Evolutionary conservation across 1,139 yeast genomes (phyloP).

Genomic region (Diutina mesorugosa): DNA sequence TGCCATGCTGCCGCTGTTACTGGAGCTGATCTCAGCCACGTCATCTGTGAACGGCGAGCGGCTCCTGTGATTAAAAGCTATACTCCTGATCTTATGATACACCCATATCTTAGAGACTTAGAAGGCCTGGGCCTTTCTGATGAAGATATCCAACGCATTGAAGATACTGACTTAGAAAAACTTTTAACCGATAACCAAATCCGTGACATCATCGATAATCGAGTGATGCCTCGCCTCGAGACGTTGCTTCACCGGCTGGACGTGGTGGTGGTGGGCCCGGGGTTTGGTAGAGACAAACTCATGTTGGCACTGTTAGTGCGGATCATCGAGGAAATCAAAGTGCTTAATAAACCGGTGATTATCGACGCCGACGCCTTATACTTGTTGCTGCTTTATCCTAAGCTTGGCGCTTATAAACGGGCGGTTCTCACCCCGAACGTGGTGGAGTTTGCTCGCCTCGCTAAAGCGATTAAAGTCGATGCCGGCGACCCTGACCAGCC

Average conservation of each 20-base stretch:
- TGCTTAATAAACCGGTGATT: constrained; percentile 46
- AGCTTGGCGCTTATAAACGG: constrained; percentile 33
- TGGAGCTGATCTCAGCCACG: constrained; percentile 85
- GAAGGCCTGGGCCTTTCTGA: constrained; percentile 7
- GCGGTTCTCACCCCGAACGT: constrained; percentile 85
- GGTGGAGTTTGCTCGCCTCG: constrained; percentile 65
- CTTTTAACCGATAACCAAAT: constrained; percentile 7
- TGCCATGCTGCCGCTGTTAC: constrained; percentile 73
- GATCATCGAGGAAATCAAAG: constrained; percentile 45
- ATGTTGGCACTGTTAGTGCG: constrained; percentile 50
- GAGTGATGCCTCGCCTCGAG: constrained; percentile 42
- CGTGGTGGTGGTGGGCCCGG: constrained; percentile 85
- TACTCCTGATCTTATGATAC: constrained; percentile 92
- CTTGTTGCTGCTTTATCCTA: constrained; percentile 44
- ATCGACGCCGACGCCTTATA: constrained; percentile 85
- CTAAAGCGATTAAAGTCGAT: constrained; percentile 32
- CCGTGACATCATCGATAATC: constrained; percentile 21
- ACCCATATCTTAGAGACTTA: constrained; percentile 57
- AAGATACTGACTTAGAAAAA: constrained; percentile 10
- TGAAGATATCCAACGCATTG: constrained; percentile 9
- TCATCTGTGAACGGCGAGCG: constrained; percentile 70
- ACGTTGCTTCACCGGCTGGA: constrained; percentile 55
- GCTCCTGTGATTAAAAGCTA: constrained; percentile 75
- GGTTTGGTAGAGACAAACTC: constrained; percentile 69
- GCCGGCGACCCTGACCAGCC: constrained; percentile 20